A percentile compares a stretch with the other conserved stretches of the same genome.
These are phyloP conservation scores for Ochetophila trinervis DNA, from an alignment of 306 rosid genomes.

Conservation along the genomic window DNA sequence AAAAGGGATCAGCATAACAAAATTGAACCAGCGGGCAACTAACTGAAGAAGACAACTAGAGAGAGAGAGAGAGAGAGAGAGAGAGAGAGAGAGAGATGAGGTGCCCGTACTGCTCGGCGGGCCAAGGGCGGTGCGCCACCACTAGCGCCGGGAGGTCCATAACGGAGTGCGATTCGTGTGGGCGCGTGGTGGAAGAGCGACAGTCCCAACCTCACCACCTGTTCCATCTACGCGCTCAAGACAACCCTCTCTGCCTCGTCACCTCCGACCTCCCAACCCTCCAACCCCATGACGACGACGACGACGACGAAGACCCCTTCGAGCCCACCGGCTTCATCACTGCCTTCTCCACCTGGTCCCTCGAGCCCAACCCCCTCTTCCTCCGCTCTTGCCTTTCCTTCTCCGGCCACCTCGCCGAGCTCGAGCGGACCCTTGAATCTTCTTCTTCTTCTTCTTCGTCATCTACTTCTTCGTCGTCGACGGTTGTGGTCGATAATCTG, in stretches of 20 bases:
- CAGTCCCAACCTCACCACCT: conserved; percentile 84
- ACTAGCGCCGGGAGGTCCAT: conserved; percentile 61
- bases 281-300: conserved; percentile 18
- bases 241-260: conserved; percentile 86
- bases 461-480: conserved; percentile 52
- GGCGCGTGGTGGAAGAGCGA: conserved; percentile 84
- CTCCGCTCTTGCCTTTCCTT: conserved; percentile 75
- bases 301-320: conserved; percentile 70
- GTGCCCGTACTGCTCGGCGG: conserved; percentile 85
- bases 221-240: conserved; percentile 86
- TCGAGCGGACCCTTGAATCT: conserved; percentile 77
- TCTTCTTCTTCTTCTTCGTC: conserved; percentile 41
- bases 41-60: neutral
- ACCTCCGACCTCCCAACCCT: conserved; percentile 81
- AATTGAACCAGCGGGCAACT: neutral
- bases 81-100: conserved; percentile 40
- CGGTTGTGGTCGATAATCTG: conserved; percentile 77
- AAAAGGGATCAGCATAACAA: too few relatives aligned
- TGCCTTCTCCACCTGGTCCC: conserved; percentile 92
- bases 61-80: conserved; percentile 8
- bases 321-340: conserved; percentile 93
- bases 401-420: conserved; percentile 96
- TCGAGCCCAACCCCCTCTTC: conserved; percentile 77
- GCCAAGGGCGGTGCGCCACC: conserved; percentile 85
- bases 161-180: conserved; percentile 87